Evolutionary conservation across 805 yeast species (phyloP).

Genomic region (Metschnikowia matae): DNA sequence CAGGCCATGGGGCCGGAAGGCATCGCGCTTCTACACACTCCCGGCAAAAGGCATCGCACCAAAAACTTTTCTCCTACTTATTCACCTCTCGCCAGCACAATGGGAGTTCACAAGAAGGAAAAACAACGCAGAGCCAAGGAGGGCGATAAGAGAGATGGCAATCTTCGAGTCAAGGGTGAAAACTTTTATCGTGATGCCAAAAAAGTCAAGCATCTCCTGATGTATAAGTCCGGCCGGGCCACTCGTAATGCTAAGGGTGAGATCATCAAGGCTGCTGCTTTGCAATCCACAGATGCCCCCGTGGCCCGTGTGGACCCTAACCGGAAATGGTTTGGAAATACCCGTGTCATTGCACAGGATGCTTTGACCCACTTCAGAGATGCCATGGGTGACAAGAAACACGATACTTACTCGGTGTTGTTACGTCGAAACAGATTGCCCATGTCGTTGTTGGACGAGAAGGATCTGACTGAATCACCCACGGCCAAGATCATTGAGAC

Average conservation of each 20-base stretch:
- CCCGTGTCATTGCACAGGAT: slow-evolving; percentile 96
- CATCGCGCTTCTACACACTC: slow-evolving; percentile 1
- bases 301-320: slow-evolving; percentile 93
- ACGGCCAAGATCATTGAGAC: slow-evolving; percentile 80
- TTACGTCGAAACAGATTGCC: slow-evolving; percentile 89
- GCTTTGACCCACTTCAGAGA: slow-evolving; percentile 91
- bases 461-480: slow-evolving; percentile 72
- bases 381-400: slow-evolving; percentile 81
- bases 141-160: slow-evolving; percentile 80
- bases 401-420: slow-evolving; percentile 81
- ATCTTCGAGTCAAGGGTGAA: slow-evolving; percentile 92
- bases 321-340: slow-evolving; percentile 96
- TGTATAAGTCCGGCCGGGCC: slow-evolving; percentile 92
- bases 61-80: slow-evolving; percentile 1
- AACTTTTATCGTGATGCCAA: slow-evolving; percentile 94
- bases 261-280: slow-evolving; percentile 76
- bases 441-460: slow-evolving; percentile 90
- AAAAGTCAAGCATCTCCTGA: slow-evolving; percentile 80
- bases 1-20: background rate
- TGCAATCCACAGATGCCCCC: slow-evolving; percentile 85
- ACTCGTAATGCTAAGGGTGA: slow-evolving; percentile 85
- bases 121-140: slow-evolving; percentile 81
- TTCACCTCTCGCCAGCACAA: slow-evolving; percentile 22
- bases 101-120: slow-evolving; percentile 95
- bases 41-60: slow-evolving; percentile 3